A percentile compares a stretch with the other conserved stretches of the same genome.
Evolutionary conservation across 306 rosid species (phyloP).

Genomic region (Vigna nakashimae): DNA sequence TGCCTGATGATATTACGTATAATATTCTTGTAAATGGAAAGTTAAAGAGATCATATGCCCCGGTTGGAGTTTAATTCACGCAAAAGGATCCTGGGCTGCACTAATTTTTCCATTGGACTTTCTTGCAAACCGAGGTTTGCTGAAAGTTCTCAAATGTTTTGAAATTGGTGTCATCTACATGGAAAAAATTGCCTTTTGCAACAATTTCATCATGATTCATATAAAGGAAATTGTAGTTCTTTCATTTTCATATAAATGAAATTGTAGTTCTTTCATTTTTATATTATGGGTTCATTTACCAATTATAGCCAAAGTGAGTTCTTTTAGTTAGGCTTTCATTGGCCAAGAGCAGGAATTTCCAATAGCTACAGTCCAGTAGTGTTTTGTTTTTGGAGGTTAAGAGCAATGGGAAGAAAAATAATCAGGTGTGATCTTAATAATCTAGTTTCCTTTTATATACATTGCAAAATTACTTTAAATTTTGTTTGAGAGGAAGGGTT

Average conservation of each 20-base stretch:
- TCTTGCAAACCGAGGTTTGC: neutral
- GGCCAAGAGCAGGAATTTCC: slow-evolving; percentile 60
- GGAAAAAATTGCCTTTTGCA: slow-evolving; percentile 35
- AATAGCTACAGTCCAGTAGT: slow-evolving; percentile 55
- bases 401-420: slow-evolving; percentile 61
- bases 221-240: neutral
- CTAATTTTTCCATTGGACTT: neutral
- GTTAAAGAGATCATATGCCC: slow-evolving; percentile 47
- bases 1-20: slow-evolving; percentile 66
- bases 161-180: slow-evolving; percentile 35
- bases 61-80: slow-evolving; percentile 22
- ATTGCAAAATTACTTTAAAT: neutral
- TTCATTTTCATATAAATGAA: neutral
- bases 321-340: slow-evolving; percentile 55
- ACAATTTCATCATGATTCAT: slow-evolving; percentile 8
- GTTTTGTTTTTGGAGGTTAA: slow-evolving; percentile 61
- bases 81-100: neutral
- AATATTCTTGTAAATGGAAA: slow-evolving; percentile 77
- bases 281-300: neutral
- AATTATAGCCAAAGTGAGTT: slow-evolving; percentile 58
- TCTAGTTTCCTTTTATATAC: slow-evolving; percentile 13
- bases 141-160: slow-evolving; percentile 25
- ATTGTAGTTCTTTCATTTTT: slow-evolving; percentile 16
- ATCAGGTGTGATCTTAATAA: slow-evolving; percentile 60
- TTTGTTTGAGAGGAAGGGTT: neutral